Evolutionary conservation across 352 stramenopile genomes (phyloP).

Genomic region (Blastocystis sp.): DNA sequence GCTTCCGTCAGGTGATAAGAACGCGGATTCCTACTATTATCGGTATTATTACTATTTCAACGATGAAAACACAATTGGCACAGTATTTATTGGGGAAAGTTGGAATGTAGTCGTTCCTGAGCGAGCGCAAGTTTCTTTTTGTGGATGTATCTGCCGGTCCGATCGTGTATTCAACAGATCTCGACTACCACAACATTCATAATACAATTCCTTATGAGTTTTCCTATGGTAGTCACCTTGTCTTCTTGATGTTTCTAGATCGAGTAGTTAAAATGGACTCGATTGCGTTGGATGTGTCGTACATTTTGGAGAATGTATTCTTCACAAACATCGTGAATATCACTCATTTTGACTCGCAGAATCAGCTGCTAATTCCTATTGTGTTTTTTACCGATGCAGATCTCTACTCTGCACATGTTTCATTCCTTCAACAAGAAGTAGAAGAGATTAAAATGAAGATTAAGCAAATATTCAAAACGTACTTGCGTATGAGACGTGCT

Average conservation of each 20-base stretch:
- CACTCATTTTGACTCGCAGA: background rate
- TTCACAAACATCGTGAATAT: constrained; percentile 47
- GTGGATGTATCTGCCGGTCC: background rate
- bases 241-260: background rate
- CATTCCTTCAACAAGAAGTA: background rate
- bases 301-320: constrained; percentile 2
- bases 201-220: constrained; percentile 19
- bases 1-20: background rate
- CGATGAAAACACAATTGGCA: constrained; percentile 38
- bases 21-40: constrained; percentile 51
- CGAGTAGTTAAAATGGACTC: background rate
- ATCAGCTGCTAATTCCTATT: background rate
- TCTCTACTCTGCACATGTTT: background rate
- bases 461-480: constrained; percentile 7
- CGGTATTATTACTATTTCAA: constrained; percentile 36
- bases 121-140: background rate
- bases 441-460: constrained; percentile 12
- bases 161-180: background rate
- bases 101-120: background rate
- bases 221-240: background rate
- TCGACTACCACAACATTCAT: constrained; percentile 47
- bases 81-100: background rate
- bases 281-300: background rate
- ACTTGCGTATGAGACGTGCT: background rate
- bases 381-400: constrained; percentile 14